These are phyloP conservation scores for Ceratopteris richardii DNA, from an alignment of 75 land plant species.

Conservation along the genomic window DNA sequence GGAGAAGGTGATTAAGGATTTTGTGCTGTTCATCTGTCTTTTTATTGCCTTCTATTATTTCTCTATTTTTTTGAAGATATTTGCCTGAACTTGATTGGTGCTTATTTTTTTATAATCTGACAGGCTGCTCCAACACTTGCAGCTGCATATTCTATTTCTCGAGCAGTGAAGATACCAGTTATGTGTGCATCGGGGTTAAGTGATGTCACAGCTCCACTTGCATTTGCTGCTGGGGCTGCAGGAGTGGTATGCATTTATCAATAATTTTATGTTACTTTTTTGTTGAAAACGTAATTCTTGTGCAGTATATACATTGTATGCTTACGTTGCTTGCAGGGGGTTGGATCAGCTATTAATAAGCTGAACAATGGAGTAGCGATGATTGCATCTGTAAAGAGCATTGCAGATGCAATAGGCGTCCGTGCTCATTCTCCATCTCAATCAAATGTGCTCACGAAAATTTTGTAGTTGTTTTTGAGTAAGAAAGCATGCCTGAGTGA, in stretches of 20 bases:
- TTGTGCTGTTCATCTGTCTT: neutral
- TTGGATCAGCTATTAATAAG: slow-evolving; percentile 91
- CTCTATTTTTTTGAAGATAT: neutral
- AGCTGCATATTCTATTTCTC: slow-evolving; percentile 81
- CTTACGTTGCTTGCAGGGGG: slow-evolving; percentile 56
- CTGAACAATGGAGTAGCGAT: slow-evolving; percentile 82
- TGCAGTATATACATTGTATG: too few species aligned
- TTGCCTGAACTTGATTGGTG: too few species aligned
- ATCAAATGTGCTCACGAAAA: too few species aligned
- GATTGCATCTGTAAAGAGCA: slow-evolving; percentile 79
- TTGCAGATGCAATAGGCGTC: slow-evolving; percentile 51
- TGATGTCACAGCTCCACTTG: slow-evolving; percentile 94
- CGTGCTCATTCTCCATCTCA: too few species aligned
- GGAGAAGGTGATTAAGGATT: slow-evolving; percentile 75
- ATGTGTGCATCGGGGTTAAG: slow-evolving; percentile 93
- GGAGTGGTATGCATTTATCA: slow-evolving; percentile 63
- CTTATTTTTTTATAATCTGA: neutral
- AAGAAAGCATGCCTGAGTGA: too few species aligned
- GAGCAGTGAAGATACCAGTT: slow-evolving; percentile 79
- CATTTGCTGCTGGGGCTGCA: slow-evolving; percentile 79
- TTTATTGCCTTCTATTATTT: too few species aligned
- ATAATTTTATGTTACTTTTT: too few species aligned
- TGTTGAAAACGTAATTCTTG: too few species aligned
- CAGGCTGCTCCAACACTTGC: slow-evolving; percentile 89
- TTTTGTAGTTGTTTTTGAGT: too few species aligned